Evolutionary conservation across 345 rosid species (phyloP).

Genomic region (Eutrema yunnanense): DNA sequence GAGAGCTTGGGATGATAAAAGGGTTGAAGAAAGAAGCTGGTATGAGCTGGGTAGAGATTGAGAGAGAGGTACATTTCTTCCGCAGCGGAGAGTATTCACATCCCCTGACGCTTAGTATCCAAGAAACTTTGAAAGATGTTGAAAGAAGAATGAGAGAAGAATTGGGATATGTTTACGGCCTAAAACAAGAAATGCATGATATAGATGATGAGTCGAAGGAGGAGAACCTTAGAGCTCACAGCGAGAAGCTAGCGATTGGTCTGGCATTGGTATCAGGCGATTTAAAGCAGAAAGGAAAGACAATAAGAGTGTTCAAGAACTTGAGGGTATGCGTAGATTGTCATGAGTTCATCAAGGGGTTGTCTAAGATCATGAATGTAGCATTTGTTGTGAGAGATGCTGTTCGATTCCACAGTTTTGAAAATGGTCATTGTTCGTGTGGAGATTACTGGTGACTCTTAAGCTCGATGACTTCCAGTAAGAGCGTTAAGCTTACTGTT

Average conservation of each 20-base stretch:
- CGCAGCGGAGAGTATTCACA: conserved; percentile 55
- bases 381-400: conserved; percentile 73
- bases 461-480: neutral
- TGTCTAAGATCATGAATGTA: conserved; percentile 47
- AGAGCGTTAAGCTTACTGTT: neutral
- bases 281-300: conserved; percentile 30
- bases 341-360: conserved; percentile 71
- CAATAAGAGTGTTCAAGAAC: conserved; percentile 73
- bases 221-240: conserved; percentile 70
- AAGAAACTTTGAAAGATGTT: conserved; percentile 45
- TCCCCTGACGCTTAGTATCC: conserved; percentile 45
- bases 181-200: conserved; percentile 55
- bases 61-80: conserved; percentile 57
- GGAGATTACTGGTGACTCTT: conserved; percentile 53
- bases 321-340: conserved; percentile 80
- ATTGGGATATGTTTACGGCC: conserved; percentile 45
- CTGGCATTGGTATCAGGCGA: conserved; percentile 52
- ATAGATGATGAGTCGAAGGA: conserved; percentile 75
- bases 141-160: conserved; percentile 69
- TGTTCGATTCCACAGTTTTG: conserved; percentile 71
- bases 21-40: conserved; percentile 72
- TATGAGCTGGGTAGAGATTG: conserved; percentile 82
- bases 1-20: conserved; percentile 43
- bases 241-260: conserved; percentile 87
- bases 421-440: conserved; percentile 63